Base-by-base conservation (phyloP, 2,329 filamentous ascomycete species). In the Daldinia eschscholtzii region DNA sequence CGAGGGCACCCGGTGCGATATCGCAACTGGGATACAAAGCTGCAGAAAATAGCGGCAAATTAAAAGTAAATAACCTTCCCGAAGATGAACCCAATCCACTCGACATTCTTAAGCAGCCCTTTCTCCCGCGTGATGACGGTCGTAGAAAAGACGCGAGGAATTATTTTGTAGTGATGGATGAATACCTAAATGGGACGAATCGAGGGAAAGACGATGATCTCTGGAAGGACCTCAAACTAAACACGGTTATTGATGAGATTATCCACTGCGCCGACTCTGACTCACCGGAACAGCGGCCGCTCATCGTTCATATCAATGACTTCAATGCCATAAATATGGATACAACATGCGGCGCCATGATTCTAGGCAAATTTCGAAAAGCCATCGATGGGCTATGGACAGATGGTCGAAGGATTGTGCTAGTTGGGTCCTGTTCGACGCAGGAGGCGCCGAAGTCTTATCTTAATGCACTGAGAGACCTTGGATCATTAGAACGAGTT, bases 251-350 rank as follows among this genome's bases (percentile, higher is more conserved):
- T 46, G 87, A 89, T 53, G 82, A 85, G 53, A 79, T 92, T n/a
- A 79, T 90, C 28, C 79, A 81, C 50, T 82, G 85, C 2, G 82
- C 84, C 3, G 80, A 85, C 28, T 71, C 78, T 20, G 72, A 78
- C 5, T 68, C 72, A 30, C 53, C 71, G 6, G 74, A 77, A 73
- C 76, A 74, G 76, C 84, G 78, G 23, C 85, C 84, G 26, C 85
- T 94, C 6, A 90, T 98, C 65, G 84, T 97, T 42, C 93, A 93
- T 73, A 82, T 97, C 12, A 88, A 92, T 76, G 93, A 98, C 77
- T 92, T 93, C 75, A 89, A 92, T 60, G 93, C 97, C 70, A 84
- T 99, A 7, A 88, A 86, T 73, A 87, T 87, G 76, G 90, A 92
- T 0, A 79, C 86, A 5, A 89, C 93, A 65, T 70, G 61, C 23